Base-by-base conservation (phyloP, 1,139 yeast species). In the Hansenula sp. region DNA sequence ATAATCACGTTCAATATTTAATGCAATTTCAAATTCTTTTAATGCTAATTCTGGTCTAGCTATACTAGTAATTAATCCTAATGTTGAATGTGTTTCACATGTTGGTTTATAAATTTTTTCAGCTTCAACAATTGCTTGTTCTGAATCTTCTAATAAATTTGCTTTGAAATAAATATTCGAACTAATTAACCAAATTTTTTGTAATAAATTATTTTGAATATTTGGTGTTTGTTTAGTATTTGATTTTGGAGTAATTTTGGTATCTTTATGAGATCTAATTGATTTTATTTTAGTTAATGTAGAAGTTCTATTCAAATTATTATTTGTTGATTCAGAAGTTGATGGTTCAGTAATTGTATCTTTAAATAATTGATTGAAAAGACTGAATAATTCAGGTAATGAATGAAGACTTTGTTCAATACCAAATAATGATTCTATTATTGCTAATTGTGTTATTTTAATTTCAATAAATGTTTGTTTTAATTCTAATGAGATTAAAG, bases 161-260 rank as follows among this genome's bases (percentile, higher is more conserved):
- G 76, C 69, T 47, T 77, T 75, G 50, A 76, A 64, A 58, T 86
- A 89, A 29, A 87, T 65, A 32, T 73, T 73, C 1, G 89, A 74
- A 0, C 87, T 72, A 77, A 88, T 78, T 39, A 88, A 60, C 96
- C 96, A 89, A 12, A 86, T 56, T 27, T 70, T 71, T 52, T 82
- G 87, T 39, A 82, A 59, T 11, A 79, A 59, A 44, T 60, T 63
- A 40, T 66, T 64, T 41, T 59, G 60, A n/a, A n/a, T n/a, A n/a
- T 8, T 24, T 22, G 41, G 27, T 12, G 35, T 29, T 24, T 8
- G 12, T 24, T 6, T 24, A 10, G 12, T 11, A 8, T 7, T 24
- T 24, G 26, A 13, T 24, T 50, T 21, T 43, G 52, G 17, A 37
- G 48, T 38, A 31, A 39, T 38, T 36, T 34, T 24, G 31, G 40